Evolutionary conservation across 2,329 filamentous ascomycete genomes (phyloP).

Genomic region (Pseudovirgaria hyperparasitica): DNA sequence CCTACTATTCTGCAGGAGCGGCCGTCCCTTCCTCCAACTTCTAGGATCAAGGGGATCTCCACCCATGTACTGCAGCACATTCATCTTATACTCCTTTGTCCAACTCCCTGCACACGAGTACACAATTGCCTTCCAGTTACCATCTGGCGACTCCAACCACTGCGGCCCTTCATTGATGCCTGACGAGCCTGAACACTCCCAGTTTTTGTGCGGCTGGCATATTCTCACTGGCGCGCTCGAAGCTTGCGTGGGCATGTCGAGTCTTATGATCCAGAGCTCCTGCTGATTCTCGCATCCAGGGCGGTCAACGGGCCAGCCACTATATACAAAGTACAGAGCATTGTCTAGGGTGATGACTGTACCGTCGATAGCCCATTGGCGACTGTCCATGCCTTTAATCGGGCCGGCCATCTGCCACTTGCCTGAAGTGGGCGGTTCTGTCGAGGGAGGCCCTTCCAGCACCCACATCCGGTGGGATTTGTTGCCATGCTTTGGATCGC

Average conservation of each 20-base stretch:
- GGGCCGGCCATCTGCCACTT: slow-evolving; percentile 30
- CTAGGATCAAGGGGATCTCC: slow-evolving; percentile 25
- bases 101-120: slow-evolving; percentile 34
- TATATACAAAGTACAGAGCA: slow-evolving; percentile 31
- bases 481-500: slow-evolving; percentile 30
- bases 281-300: slow-evolving; percentile 24
- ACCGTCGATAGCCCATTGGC: slow-evolving; percentile 37
- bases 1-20: slow-evolving; percentile 24
- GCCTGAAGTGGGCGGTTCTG: slow-evolving; percentile 13
- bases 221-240: slow-evolving; percentile 25
- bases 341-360: slow-evolving; percentile 29
- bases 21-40: slow-evolving; percentile 28
- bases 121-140: slow-evolving; percentile 30
- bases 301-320: slow-evolving; percentile 30
- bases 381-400: slow-evolving; percentile 25
- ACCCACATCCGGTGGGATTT: slow-evolving; percentile 33
- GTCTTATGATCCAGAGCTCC: slow-evolving; percentile 30
- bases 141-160: slow-evolving; percentile 21
- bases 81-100: slow-evolving; percentile 37
- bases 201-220: slow-evolving; percentile 25
- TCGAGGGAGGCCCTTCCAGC: slow-evolving; percentile 26
- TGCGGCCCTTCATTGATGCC: slow-evolving; percentile 36
- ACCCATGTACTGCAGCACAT: slow-evolving; percentile 27
- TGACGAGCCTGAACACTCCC: slow-evolving; percentile 26
- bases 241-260: slow-evolving; percentile 21